Evolutionary conservation across 495 filamentous ascomycete species (phyloP).

Genomic region (Aspergillus kassunensis): DNA sequence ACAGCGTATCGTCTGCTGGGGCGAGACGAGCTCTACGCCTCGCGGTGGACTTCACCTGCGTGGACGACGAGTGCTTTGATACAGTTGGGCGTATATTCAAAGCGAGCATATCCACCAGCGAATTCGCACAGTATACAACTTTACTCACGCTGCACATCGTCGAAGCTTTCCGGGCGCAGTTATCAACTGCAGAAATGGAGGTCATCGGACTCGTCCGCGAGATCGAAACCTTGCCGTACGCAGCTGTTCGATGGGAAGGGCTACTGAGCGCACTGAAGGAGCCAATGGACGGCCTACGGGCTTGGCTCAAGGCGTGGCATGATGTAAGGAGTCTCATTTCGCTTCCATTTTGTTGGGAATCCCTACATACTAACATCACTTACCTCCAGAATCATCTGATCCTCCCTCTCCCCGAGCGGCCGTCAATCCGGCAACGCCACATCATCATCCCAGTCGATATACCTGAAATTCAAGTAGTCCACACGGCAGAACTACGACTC

Average conservation of each 20-base stretch:
- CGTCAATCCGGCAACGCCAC: conserved; percentile 34
- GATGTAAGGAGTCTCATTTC: conserved; percentile 35
- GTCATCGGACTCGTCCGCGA: conserved; percentile 43
- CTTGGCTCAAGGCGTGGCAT: conserved; percentile 48
- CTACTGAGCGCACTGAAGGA: conserved; percentile 39
- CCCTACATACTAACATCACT: conserved; percentile 8
- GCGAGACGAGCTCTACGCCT: conserved; percentile 55
- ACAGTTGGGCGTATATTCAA: conserved; percentile 41
- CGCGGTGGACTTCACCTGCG: conserved; percentile 69
- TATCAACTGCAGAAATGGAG: conserved; percentile 57
- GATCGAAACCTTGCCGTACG: conserved; percentile 39
- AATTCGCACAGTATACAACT: conserved; percentile 40
- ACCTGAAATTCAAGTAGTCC: conserved; percentile 78
- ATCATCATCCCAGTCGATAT: conserved; percentile 68
- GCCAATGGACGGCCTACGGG: conserved; percentile 30
- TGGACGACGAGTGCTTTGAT: conserved; percentile 59
- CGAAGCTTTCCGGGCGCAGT: conserved; percentile 43
- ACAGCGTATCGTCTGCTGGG: conserved; percentile 34
- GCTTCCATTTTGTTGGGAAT: background rate
- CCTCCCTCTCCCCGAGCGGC: conserved; percentile 32
- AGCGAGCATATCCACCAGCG: conserved; percentile 38
- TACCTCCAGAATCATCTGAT: conserved; percentile 29
- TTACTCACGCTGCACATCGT: conserved; percentile 51
- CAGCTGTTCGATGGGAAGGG: conserved; percentile 37
- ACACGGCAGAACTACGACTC: conserved; percentile 72